Base-by-base conservation (phyloP, 371 early-diverging fungal genomes). In the Dinochytrium kinnereticum region DNA sequence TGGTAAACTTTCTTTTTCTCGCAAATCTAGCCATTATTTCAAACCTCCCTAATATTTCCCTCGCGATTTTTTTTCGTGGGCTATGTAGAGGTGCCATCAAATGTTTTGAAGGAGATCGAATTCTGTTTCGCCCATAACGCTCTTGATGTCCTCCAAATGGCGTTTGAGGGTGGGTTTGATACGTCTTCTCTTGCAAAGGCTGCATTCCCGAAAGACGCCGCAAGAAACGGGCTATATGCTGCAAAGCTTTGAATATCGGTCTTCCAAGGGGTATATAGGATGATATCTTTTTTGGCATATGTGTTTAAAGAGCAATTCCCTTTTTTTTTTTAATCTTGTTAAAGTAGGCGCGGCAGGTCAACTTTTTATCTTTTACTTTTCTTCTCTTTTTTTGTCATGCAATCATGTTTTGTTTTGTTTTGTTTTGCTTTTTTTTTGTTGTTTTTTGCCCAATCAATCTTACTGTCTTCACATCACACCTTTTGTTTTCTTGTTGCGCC, bases 71-170 rank as follows among this genome's bases (percentile, higher is more conserved):
- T 50, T 7, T 44, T 50, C 28, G 2, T 21, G 26, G 83, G 3
- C 39, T 36, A 15, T 37, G 17, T 85, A 38, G 93, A 94, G 59
- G 89, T 94, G 3, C 94, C 93, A 3, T 81, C 77, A 1, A 87
- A 87, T 51, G 88, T 92, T 7, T 80, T 82, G 38, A 77, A 85
- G 0, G 90, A 92, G n/a, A 89, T 93, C 59, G 87, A 91, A 65
- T 90, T 93, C 84, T 85, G 89, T 1, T 92, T 87, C 79, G 92
- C 85, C 3, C 86, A 88, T 68, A 89, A 84, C 10, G 83, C 93
- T 15, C 87, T 85, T 80, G 91, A 94, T 61, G 93, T 92, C 0
- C 75, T 94, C 33, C 80, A 83, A 34, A 86, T 87, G 19, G 90
- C 90, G 17, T 87, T 90, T 75, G 78, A 71, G 1, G 76, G 57